A percentile compares a stretch with the other conserved stretches of the same genome.
Conservation (phyloP, 805 yeast species). For the Saccharomycopsis oosterbeekiorum region DNA sequence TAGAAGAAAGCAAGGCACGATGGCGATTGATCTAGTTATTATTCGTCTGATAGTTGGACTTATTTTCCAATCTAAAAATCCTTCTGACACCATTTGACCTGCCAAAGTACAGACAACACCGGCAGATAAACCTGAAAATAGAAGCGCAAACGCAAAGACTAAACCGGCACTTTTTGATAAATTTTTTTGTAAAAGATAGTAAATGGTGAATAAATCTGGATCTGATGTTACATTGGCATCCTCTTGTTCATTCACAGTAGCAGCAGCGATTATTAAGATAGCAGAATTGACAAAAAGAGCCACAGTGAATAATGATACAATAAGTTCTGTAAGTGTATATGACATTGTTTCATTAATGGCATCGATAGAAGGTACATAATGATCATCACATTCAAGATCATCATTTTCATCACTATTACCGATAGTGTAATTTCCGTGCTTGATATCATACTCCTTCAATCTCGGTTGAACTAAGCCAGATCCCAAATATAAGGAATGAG, state of each 20-base stretch:
- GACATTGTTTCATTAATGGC: slow-evolving; percentile 75
- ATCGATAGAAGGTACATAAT: slow-evolving; percentile 62
- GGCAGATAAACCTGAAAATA: slow-evolving; percentile 90
- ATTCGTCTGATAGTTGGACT: slow-evolving; percentile 77
- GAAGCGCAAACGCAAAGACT: slow-evolving; percentile 78
- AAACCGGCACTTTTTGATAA: slow-evolving; percentile 81
- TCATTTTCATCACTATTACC: slow-evolving; percentile 18
- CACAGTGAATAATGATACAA: slow-evolving; percentile 71
- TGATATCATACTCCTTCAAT: slow-evolving; percentile 59
- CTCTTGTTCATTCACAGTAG: slow-evolving; percentile 47
- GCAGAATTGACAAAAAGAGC: slow-evolving; percentile 92
- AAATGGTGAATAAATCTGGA: slow-evolving; percentile 78
- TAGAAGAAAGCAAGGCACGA: slow-evolving; percentile 73
- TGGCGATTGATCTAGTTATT: slow-evolving; percentile 74
- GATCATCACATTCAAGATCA: slow-evolving; percentile 29
- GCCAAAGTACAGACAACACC: slow-evolving; percentile 91
- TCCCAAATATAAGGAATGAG: slow-evolving; percentile 78
- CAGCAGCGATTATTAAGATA: slow-evolving; percentile 83
- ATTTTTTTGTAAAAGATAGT: slow-evolving; percentile 56
- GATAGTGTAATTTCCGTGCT: slow-evolving; percentile 33
- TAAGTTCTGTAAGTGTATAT: slow-evolving; percentile 73
- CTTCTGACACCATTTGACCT: slow-evolving; percentile 90
- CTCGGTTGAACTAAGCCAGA: slow-evolving; percentile 84
- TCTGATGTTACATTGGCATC: slow-evolving; percentile 39
- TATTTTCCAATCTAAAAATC: slow-evolving; percentile 70